Base-by-base conservation (phyloP, 2,329 filamentous ascomycete genomes). In the Claviceps capensis region DNA sequence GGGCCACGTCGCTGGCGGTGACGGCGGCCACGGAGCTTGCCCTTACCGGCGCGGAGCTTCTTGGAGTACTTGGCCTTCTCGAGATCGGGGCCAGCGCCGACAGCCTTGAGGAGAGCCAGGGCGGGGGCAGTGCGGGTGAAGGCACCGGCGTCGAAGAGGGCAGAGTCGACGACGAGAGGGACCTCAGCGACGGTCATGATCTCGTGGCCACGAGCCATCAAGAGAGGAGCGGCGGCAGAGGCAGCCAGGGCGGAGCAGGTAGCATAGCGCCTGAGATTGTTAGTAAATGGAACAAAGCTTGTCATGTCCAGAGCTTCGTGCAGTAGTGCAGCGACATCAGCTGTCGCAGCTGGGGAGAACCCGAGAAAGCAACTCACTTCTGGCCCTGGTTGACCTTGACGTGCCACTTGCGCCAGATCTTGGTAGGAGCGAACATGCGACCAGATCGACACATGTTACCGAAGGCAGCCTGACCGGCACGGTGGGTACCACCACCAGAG, bases 341-440 rank as follows among this genome's bases (percentile, higher is more conserved):
- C 30, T 11, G 9, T 7, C 23, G 8, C 16, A 13, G 23, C 16
- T 34, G 30, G 9, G 2, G 13, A 38, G 5, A 11, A 8, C 4
- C n/a, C 4, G 5, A 16, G 8, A 8, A 11, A 14, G 1, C 2
- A 41, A 55, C 82, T 74, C 72, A 89, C 88, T 93, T 95, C 83
- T 98, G 93, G 75, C 86, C 86, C 75, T 94, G 83, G 83, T 95
- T 95, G 83, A 98, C 83, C 89, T 97, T 97, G 81, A 96, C 82
- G 82, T 98, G 93, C 94, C 93, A 98, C 82, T 95, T 96, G 74
- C 93, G 83, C 94, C 93, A 98, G 79, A 95, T 86, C 86, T 98
- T 98, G 77, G 93, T 98, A 63, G 93, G 93, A 65, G 93, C 93
- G 79, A 98, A 98, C 93, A 98, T 98, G 79, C 93, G 93, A 81